These are phyloP conservation scores for Cornus florida DNA, from an alignment of 148 eudicot species.

Conservation along the genomic window DNA sequence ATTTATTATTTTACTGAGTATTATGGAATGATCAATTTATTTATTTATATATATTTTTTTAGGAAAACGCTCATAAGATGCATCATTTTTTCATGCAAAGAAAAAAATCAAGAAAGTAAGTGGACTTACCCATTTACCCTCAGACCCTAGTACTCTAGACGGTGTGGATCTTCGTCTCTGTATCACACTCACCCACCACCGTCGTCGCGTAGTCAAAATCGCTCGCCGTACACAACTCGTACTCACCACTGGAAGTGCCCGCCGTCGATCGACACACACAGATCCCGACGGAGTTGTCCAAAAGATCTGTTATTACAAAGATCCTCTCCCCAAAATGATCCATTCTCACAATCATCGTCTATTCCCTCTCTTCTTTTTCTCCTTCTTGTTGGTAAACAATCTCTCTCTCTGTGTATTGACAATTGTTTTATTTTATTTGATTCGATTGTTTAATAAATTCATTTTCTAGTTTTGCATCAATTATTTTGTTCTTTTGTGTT, in stretches of 20 bases:
- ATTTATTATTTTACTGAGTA: too few relatives aligned
- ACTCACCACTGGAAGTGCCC: neutral
- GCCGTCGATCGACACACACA: neutral
- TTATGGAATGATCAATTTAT: too few relatives aligned
- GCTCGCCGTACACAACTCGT: neutral
- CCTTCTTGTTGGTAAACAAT: constrained; percentile 5
- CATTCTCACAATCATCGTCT: neutral
- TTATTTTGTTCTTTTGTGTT: too few relatives aligned
- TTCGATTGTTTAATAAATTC: neutral
- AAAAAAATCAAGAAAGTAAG: too few relatives aligned
- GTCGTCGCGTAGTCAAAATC: too few relatives aligned
- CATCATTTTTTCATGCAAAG: too few relatives aligned
- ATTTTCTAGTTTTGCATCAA: neutral
- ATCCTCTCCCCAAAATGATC: neutral
- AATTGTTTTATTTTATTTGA: neutral
- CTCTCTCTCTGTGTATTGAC: neutral
- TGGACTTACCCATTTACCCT: too few relatives aligned
- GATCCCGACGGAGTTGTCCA: neutral
- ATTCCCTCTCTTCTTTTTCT: neutral
- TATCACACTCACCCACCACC: neutral
- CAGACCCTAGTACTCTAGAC: too few relatives aligned
- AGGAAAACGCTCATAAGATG: too few relatives aligned
- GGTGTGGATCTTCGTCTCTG: too few relatives aligned
- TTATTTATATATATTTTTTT: too few relatives aligned
- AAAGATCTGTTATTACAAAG: neutral